These are phyloP conservation scores for Fusarium keratoplasticum DNA, from an alignment of 2,329 filamentous ascomycete genomes.

Conservation along the genomic window DNA sequence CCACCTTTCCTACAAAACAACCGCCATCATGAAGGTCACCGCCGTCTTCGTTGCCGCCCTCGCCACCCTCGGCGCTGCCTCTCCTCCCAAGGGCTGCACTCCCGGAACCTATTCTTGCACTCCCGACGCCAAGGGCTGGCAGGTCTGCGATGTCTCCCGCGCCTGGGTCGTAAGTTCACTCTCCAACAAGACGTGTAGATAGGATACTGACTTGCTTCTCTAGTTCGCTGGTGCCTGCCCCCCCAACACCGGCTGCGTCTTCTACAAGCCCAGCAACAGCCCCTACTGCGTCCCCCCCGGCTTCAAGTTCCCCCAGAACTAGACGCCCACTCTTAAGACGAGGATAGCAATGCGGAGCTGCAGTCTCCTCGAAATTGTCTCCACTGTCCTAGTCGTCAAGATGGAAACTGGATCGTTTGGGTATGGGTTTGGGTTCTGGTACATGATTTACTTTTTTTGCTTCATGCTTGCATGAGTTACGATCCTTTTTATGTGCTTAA, in stretches of 20 bases:
- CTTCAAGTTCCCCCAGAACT: constrained; percentile 45
- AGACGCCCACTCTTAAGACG: not conserved
- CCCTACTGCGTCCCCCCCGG: constrained; percentile 53
- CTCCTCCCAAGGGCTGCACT: constrained; percentile 38
- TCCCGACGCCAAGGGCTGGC: constrained; percentile 44
- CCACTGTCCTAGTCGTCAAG: constrained; percentile 5
- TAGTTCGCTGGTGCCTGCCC: constrained; percentile 51
- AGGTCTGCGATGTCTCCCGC: constrained; percentile 47
- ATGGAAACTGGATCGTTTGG: not conserved
- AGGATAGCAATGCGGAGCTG: constrained; percentile 19
- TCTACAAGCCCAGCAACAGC: constrained; percentile 49
- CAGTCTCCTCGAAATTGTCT: not conserved
- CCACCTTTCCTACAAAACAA: not conserved
- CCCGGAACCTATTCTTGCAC: constrained; percentile 52
- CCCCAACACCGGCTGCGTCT: constrained; percentile 51
- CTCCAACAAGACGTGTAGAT: not conserved
- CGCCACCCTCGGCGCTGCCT: constrained; percentile 31
- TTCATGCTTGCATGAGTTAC: constrained; percentile 47
- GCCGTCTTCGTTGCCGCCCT: constrained; percentile 36
- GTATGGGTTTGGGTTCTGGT: not conserved
- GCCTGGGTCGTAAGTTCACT: constrained; percentile 50
- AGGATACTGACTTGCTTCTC: too few relatives aligned
- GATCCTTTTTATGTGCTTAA: constrained; percentile 28
- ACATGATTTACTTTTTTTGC: constrained; percentile 23
- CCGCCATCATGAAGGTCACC: constrained; percentile 48